Base-by-base conservation (phyloP, 257 asterid species). In the Parsonsia alboflavescens region DNA sequence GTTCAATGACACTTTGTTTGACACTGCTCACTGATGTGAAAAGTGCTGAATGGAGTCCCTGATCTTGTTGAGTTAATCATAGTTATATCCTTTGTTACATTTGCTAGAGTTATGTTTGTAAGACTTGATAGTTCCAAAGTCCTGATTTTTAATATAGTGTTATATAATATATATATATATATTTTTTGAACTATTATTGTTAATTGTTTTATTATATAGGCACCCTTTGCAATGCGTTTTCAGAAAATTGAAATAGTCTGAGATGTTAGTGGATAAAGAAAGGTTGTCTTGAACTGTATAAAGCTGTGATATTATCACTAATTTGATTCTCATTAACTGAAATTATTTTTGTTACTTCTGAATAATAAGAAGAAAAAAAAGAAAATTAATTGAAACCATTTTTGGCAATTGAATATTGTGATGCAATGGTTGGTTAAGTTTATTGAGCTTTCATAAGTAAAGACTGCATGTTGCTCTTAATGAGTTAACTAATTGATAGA, bases 401-500 rank as follows among this genome's bases (percentile, higher is more conserved):
- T 63, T 39, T 8, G 50, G 49, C 24, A 65, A 65, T 39, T 65
- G 70, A 42, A 64, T 19, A 9, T 65, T 65, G 4, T 39, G 2
- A 65, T 70, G 10, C 21, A 6, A 48, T 5, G 17, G 9, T 33
- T 21, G 8, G 46, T 45, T 46, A 7, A 22, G 61, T 7, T 16
- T 54, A 21, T 1, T 21, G 11, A 67, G 46, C 70, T 48, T 28
- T 8, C 17, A 33, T 30, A 28, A 30, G 41, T 69, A 12, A 45
- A 28, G 45, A 54, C 15, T 22, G 42, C 46, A 46, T 48, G 4
- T 36, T 11, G 22, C 33, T 28, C 52, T 5, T 36, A 21, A n/a
- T 46, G 21, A 57, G 68, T 22, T 28, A n/a, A 39, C 22, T 39
- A 21, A 71, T 44, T 66, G 42, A 58, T 70, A 73, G n/a, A 75